Evolutionary conservation across 106 monocot species (phyloP).

Genomic region (Chionographis japonica): DNA sequence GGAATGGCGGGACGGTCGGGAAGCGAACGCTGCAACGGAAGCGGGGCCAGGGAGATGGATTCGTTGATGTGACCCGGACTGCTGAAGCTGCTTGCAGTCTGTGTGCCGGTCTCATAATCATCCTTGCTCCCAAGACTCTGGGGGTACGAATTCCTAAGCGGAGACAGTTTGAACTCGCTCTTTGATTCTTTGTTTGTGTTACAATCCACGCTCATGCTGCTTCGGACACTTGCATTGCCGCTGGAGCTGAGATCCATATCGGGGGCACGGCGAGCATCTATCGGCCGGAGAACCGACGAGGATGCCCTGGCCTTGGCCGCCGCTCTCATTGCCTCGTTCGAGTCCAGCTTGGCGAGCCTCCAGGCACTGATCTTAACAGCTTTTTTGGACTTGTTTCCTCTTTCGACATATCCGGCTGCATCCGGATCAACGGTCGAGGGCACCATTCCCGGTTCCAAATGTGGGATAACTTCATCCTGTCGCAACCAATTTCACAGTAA

Average conservation of each 20-base stretch:
- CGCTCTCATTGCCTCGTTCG: conserved; percentile 68
- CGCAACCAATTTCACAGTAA: background rate
- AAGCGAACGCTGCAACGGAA: conserved; percentile 12
- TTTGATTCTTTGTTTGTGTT: conserved; percentile 35
- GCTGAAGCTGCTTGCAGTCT: conserved; percentile 69
- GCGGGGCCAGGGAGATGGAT: conserved; percentile 24
- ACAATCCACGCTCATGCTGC: conserved; percentile 66
- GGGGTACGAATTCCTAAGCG: conserved; percentile 54
- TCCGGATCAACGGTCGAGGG: conserved; percentile 96
- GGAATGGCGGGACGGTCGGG: conserved; percentile 21
- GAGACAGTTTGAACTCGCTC: conserved; percentile 38
- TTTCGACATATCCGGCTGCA: conserved; percentile 38
- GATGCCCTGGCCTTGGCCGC: conserved; percentile 92
- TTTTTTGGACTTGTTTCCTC: conserved; percentile 57
- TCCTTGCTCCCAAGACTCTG: conserved; percentile 76
- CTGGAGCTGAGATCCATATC: conserved; percentile 44
- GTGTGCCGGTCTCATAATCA: conserved; percentile 71
- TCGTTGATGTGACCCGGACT: conserved; percentile 60
- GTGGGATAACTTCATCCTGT: conserved; percentile 95
- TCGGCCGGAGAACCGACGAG: conserved; percentile 85
- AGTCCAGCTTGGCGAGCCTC: conserved; percentile 90
- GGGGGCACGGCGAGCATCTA: conserved; percentile 32
- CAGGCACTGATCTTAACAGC: conserved; percentile 87
- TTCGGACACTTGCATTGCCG: conserved; percentile 62
- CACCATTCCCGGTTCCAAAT: conserved; percentile 83